Evolutionary conservation across 371 early-diverging fungal genomes (phyloP).

Genomic region (Batrachochytrium dendrobatidis): DNA sequence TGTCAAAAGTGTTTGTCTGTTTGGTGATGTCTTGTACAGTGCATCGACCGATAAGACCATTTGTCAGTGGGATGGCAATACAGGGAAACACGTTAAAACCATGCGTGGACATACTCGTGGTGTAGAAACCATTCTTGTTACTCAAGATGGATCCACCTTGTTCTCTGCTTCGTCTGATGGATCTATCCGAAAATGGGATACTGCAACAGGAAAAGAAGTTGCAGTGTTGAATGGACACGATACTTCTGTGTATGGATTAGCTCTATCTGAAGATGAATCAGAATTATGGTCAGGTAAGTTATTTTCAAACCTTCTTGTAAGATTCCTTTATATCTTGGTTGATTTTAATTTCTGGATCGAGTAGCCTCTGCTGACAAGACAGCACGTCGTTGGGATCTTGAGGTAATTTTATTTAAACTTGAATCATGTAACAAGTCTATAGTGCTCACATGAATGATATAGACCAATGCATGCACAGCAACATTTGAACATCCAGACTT

Average conservation of each 20-base stretch:
- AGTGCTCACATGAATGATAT: neutral
- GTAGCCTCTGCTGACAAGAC: slow-evolving; percentile 72
- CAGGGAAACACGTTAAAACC: slow-evolving; percentile 34
- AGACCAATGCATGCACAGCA: neutral
- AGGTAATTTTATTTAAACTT: slow-evolving; percentile 8
- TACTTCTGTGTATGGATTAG: slow-evolving; percentile 61
- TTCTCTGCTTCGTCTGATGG: slow-evolving; percentile 64
- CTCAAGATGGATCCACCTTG: slow-evolving; percentile 39
- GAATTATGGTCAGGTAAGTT: slow-evolving; percentile 58
- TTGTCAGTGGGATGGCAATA: slow-evolving; percentile 52
- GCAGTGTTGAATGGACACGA: slow-evolving; percentile 56
- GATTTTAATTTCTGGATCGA: neutral
- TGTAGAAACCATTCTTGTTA: slow-evolving; percentile 53
- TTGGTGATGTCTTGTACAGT: slow-evolving; percentile 42
- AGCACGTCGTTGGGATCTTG: slow-evolving; percentile 55
- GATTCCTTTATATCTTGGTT: neutral
- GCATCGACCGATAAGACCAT: slow-evolving; percentile 69
- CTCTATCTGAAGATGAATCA: slow-evolving; percentile 27
- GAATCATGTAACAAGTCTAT: neutral
- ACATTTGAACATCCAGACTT: slow-evolving; percentile 68
- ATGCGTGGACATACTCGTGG: slow-evolving; percentile 57
- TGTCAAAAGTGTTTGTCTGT: slow-evolving; percentile 56
- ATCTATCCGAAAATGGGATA: slow-evolving; percentile 63
- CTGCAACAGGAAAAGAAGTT: slow-evolving; percentile 33
- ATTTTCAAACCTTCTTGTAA: neutral